A percentile compares a stretch with the other conserved stretches of the same genome.
These are phyloP conservation scores for Hortiboletus flavorubellus DNA, from an alignment of 768 basidiomycete species.

Conservation along the genomic window DNA sequence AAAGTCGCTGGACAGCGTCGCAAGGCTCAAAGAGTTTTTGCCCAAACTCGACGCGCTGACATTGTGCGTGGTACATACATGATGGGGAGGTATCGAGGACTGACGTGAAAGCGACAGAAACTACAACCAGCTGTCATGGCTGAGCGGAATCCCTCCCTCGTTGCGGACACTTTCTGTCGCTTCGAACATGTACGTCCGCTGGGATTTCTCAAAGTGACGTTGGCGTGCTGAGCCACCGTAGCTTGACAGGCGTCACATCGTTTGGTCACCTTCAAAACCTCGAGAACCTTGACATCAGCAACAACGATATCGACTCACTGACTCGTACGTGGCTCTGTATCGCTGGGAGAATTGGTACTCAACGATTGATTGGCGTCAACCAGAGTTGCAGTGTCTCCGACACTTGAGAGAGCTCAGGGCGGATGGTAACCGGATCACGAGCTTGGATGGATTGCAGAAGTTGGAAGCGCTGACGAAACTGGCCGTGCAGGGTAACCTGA, in stretches of 20 bases:
- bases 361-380: slow-evolving; percentile 12
- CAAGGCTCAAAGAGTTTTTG: slow-evolving; percentile 83
- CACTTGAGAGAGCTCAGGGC: slow-evolving; percentile 87
- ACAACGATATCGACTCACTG: slow-evolving; percentile 86
- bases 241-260: slow-evolving; percentile 82
- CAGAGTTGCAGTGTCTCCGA: slow-evolving; percentile 81
- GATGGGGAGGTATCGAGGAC: neutral
- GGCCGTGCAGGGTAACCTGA: slow-evolving; percentile 71
- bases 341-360: neutral
- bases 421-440: slow-evolving; percentile 79
- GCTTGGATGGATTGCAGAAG: slow-evolving; percentile 70
- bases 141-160: slow-evolving; percentile 70
- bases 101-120: slow-evolving; percentile 46
- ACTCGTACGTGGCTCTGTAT: slow-evolving; percentile 56
- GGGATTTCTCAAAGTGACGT: slow-evolving; percentile 6
- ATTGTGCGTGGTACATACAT: slow-evolving; percentile 53
- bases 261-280: slow-evolving; percentile 84
- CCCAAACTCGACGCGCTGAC: slow-evolving; percentile 72
- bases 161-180: slow-evolving; percentile 78
- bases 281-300: slow-evolving; percentile 86
- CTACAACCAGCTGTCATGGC: slow-evolving; percentile 70
- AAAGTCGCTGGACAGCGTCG: slow-evolving; percentile 60
- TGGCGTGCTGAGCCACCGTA: slow-evolving; percentile 32
- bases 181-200: slow-evolving; percentile 55
- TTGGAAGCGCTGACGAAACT: slow-evolving; percentile 84